phyloP scores from a whole-genome alignment of 768 basidiomycete species.

The Pleurotus ostreatus region DNA sequence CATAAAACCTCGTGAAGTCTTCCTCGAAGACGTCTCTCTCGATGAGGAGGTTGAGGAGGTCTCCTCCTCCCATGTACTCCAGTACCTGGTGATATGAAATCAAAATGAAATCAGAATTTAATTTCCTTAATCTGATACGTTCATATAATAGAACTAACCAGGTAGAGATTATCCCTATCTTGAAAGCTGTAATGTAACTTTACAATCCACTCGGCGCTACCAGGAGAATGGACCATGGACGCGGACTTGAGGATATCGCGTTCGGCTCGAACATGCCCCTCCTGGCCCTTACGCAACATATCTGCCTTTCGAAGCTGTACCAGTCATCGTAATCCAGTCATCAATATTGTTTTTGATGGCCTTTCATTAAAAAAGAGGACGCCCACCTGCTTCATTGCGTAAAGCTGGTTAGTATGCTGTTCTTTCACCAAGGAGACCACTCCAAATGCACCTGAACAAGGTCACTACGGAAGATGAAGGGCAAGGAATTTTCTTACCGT shows the following conservation, averaged over 20 bases:
- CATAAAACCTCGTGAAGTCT: slow-evolving; percentile 89
- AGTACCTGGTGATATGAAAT: slow-evolving; percentile 72
- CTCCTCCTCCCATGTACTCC: slow-evolving; percentile 95
- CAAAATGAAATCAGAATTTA: slow-evolving; percentile 46
- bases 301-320: slow-evolving; percentile 77
- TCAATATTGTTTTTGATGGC: neutral
- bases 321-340: slow-evolving; percentile 8
- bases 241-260: slow-evolving; percentile 92
- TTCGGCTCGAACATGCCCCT: slow-evolving; percentile 95
- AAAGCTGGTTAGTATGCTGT: slow-evolving; percentile 71
- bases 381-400: slow-evolving; percentile 93
- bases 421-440: slow-evolving; percentile 93
- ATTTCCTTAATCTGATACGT: slow-evolving; percentile 24
- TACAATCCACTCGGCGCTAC: slow-evolving; percentile 90
- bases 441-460: slow-evolving; percentile 74
- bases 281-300: slow-evolving; percentile 95
- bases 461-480: slow-evolving; percentile 3
- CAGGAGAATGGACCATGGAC: slow-evolving; percentile 69
- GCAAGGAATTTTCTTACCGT: slow-evolving; percentile 50
- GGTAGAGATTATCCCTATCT: slow-evolving; percentile 91
- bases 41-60: slow-evolving; percentile 93
- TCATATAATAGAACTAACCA: slow-evolving; percentile 50
- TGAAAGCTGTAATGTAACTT: slow-evolving; percentile 91
- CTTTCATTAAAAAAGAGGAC: slow-evolving; percentile 9
- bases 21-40: slow-evolving; percentile 89